Conservation (phyloP, 2,329 filamentous ascomycete genomes). For the Dactylonectria macrodidyma region DNA sequence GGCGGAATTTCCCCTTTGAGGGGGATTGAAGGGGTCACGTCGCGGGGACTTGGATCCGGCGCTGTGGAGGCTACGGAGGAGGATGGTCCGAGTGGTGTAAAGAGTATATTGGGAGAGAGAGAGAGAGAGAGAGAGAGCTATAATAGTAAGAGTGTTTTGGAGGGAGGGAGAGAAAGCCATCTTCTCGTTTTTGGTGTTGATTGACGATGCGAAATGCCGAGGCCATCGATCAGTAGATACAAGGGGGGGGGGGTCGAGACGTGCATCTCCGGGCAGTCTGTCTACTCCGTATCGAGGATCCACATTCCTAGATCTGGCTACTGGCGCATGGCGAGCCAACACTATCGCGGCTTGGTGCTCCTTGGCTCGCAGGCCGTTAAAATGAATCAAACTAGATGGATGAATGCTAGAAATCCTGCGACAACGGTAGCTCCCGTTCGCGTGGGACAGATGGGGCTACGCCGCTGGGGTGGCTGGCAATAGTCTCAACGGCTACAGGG, state of each 20-base stretch:
- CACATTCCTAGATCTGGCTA: not conserved
- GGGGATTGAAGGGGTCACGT: constrained; percentile 27
- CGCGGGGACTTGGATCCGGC: not conserved
- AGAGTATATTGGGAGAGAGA: not conserved
- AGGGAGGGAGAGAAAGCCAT: not conserved
- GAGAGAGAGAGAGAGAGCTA: not conserved
- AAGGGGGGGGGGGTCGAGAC: not conserved
- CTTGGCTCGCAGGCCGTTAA: not conserved
- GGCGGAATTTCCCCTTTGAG: constrained; percentile 27
- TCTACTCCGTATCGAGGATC: not conserved
- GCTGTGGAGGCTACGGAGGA: constrained; percentile 5
- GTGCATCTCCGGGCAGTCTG: no score
- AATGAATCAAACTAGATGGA: not conserved
- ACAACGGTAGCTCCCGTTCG: constrained; percentile 8
- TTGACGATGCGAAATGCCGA: not conserved
- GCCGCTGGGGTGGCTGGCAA: constrained; percentile 1
- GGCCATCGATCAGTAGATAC: not conserved
- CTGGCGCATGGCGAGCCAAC: not conserved
- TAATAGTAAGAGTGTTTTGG: not conserved
- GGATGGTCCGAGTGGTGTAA: constrained; percentile 14
- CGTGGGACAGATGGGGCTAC: constrained; percentile 2
- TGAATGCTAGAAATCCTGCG: not conserved
- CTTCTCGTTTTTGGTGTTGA: not conserved
- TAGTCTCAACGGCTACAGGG: not conserved
- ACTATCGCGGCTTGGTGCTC: not conserved